phyloP scores from a whole-genome alignment of 352 stramenopile species.

The Peronospora belbahrii region DNA sequence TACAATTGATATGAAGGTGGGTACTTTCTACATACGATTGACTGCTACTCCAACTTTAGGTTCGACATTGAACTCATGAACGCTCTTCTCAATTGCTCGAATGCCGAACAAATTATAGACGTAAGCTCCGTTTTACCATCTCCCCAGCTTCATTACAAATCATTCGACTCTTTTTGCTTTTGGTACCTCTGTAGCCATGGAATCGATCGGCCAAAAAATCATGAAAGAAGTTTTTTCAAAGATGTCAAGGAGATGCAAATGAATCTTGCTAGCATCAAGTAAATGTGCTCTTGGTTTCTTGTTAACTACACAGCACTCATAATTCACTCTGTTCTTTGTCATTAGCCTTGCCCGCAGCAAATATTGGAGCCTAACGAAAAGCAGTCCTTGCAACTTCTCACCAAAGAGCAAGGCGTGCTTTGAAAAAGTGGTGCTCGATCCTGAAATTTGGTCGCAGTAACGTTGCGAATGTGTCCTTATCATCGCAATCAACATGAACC shows the following conservation, averaged over 20 bases:
- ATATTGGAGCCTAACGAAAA: slow-evolving; percentile 92
- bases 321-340: not conserved
- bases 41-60: not conserved
- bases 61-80: not conserved
- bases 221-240: slow-evolving; percentile 95
- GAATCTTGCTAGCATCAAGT: slow-evolving; percentile 88
- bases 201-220: slow-evolving; percentile 70
- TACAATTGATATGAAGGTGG: slow-evolving; percentile 59
- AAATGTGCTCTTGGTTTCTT: slow-evolving; percentile 2
- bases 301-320: not conserved
- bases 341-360: slow-evolving; percentile 82
- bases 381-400: slow-evolving; percentile 89
- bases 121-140: too few species aligned
- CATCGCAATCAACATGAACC: slow-evolving; percentile 83
- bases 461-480: not conserved
- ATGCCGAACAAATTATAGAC: too few species aligned
- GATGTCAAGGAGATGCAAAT: slow-evolving; percentile 93
- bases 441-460: too few species aligned
- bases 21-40: slow-evolving; percentile 1
- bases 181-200: slow-evolving; percentile 30
- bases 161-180: too few species aligned
- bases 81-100: not conserved
- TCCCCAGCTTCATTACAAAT: too few species aligned
- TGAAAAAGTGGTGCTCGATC: too few species aligned
- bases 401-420: slow-evolving; percentile 79